Percentiles rank a stretch among this genome's conserved stretches.
phyloP scores from a whole-genome alignment of 2,329 filamentous ascomycete genomes.

The Dothideomycetidae sp. region DNA sequence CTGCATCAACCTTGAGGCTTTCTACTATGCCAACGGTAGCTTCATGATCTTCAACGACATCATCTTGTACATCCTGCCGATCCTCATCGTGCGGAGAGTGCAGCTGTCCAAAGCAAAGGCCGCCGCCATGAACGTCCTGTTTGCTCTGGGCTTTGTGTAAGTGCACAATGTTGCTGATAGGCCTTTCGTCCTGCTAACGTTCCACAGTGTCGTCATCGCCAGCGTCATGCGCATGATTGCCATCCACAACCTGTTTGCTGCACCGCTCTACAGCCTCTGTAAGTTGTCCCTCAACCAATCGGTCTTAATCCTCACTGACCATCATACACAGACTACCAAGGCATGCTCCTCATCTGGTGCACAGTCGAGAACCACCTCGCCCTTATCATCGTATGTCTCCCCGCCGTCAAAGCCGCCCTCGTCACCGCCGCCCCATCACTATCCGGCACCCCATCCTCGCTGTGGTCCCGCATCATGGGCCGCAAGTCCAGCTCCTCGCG shows the following conservation, averaged over 20 bases:
- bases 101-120: conserved; percentile 21
- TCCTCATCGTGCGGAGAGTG: conserved; percentile 25
- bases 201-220: conserved; percentile 18
- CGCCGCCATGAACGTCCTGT: conserved; percentile 23
- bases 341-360: conserved; percentile 20
- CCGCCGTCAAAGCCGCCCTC: conserved; percentile 19
- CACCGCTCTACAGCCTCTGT: conserved; percentile 19
- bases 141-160: conserved; percentile 22
- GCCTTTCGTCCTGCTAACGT: not conserved
- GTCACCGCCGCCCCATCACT: conserved; percentile 6
- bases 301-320: not conserved
- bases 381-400: conserved; percentile 24
- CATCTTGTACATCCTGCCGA: conserved; percentile 26
- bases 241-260: conserved; percentile 17
- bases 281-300: conserved; percentile 8
- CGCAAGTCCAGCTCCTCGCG: not conserved
- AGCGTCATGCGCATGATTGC: conserved; percentile 18
- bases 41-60: conserved; percentile 27
- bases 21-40: conserved; percentile 21
- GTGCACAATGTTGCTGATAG: conserved; percentile 5
- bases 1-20: conserved; percentile 24
- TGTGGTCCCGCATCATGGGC: conserved; percentile 6
- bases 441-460: conserved; percentile 1
- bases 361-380: conserved; percentile 26
- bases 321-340: conserved; percentile 6